These are phyloP conservation scores for Pyrenophora graminea DNA, from an alignment of 2,329 filamentous ascomycete genomes.

Conservation along the genomic window DNA sequence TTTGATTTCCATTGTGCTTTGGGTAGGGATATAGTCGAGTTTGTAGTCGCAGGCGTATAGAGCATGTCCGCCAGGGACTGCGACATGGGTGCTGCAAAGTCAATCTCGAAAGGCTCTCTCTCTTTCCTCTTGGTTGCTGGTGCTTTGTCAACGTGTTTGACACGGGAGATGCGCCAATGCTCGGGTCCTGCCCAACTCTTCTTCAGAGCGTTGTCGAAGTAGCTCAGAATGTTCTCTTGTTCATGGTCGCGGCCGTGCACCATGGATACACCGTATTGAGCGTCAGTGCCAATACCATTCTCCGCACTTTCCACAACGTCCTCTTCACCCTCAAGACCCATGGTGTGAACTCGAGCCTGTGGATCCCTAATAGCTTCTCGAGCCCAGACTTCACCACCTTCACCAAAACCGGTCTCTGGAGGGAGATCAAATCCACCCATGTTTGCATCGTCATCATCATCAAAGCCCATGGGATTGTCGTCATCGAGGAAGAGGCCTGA, in stretches of 20 bases:
- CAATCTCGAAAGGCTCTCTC: slow-evolving; percentile 94
- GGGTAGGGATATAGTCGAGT: slow-evolving; percentile 79
- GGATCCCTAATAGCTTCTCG: slow-evolving; percentile 84
- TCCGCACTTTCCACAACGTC: slow-evolving; percentile 53
- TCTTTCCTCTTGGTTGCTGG: slow-evolving; percentile 76
- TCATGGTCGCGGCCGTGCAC: slow-evolving; percentile 69
- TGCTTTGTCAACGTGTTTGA: slow-evolving; percentile 73
- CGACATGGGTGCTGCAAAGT: slow-evolving; percentile 79
- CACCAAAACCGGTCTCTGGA: slow-evolving; percentile 81
- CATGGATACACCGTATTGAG: slow-evolving; percentile 80
- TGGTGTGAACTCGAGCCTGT: slow-evolving; percentile 78
- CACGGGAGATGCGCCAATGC: slow-evolving; percentile 94
- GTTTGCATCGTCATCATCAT: slow-evolving; percentile 64
- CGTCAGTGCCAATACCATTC: slow-evolving; percentile 59
- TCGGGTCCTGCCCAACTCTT: slow-evolving; percentile 99
- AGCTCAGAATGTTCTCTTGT: slow-evolving; percentile 94
- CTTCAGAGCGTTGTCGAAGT: slow-evolving; percentile 93
- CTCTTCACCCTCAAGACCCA: slow-evolving; percentile 61
- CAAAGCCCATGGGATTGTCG: slow-evolving; percentile 80
- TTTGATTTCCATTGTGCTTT: slow-evolving; percentile 97
- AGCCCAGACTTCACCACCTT: slow-evolving; percentile 95
- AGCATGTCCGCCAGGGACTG: slow-evolving; percentile 72
- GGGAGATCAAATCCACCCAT: slow-evolving; percentile 65
- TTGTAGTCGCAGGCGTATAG: slow-evolving; percentile 79
- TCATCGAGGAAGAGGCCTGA: slow-evolving; percentile 86